Conservation (phyloP, 768 basidiomycete species). For the Royoungia palumana region DNA sequence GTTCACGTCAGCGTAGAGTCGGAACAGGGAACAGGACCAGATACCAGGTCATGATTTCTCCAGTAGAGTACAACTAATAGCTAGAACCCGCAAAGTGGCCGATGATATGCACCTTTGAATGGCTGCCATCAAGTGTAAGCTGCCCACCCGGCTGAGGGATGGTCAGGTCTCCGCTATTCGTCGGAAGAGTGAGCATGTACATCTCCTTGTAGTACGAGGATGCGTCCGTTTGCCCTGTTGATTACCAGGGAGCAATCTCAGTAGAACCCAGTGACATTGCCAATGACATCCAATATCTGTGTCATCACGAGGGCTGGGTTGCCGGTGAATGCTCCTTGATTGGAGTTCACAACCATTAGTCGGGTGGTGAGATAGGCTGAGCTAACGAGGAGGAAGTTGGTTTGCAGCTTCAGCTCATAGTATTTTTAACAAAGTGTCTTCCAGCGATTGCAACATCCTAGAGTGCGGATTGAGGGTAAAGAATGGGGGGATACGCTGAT, state of each 20-base stretch:
- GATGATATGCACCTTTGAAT: slow-evolving; percentile 51
- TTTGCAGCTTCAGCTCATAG: slow-evolving; percentile 51
- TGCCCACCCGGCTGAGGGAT: slow-evolving; percentile 44
- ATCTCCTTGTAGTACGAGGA: slow-evolving; percentile 6
- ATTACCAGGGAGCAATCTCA: neutral
- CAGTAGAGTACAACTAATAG: slow-evolving; percentile 45
- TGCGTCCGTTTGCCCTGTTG: slow-evolving; percentile 13
- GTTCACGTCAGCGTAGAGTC: neutral
- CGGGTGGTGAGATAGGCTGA: slow-evolving; percentile 48
- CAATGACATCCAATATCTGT: slow-evolving; percentile 45
- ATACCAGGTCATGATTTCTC: slow-evolving; percentile 49
- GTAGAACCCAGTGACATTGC: slow-evolving; percentile 46
- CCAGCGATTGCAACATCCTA: slow-evolving; percentile 51
- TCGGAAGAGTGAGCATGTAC: slow-evolving; percentile 43
- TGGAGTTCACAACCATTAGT: slow-evolving; percentile 39
- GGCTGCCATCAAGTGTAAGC: slow-evolving; percentile 46
- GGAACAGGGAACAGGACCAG: neutral
- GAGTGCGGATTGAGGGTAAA: neutral
- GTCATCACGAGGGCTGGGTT: slow-evolving; percentile 48
- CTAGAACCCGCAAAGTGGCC: slow-evolving; percentile 46
- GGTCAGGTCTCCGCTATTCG: slow-evolving; percentile 41
- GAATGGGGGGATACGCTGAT: neutral
- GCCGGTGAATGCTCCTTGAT: slow-evolving; percentile 46
- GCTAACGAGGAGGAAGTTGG: slow-evolving; percentile 48
- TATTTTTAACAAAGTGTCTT: slow-evolving; percentile 53